These are phyloP conservation scores for Cyberlindnera xylosilytica DNA, from an alignment of 805 yeast species.

Conservation along the genomic window DNA sequence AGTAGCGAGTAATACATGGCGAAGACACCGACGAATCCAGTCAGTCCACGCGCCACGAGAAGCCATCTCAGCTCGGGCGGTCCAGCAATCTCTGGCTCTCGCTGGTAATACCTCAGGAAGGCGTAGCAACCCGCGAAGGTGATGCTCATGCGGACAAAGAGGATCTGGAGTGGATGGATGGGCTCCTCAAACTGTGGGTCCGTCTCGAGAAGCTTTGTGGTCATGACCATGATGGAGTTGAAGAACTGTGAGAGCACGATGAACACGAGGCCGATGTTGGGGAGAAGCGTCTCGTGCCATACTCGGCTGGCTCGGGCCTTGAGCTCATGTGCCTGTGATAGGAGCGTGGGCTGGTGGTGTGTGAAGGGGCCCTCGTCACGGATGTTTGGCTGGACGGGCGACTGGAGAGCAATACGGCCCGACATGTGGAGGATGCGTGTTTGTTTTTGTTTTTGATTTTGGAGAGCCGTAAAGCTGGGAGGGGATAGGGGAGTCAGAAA, in stretches of 20 bases:
- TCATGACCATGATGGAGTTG: conserved; percentile 72
- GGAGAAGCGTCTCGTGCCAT: conserved; percentile 9
- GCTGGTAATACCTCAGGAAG: conserved; percentile 51
- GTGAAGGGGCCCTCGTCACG: too few relatives aligned
- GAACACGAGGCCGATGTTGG: conserved; percentile 49
- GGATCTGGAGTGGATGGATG: conserved; percentile 74
- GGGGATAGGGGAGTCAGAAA: too few relatives aligned
- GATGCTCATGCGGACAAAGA: conserved; percentile 72
- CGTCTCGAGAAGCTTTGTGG: conserved; percentile 71
- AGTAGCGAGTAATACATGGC: conserved; percentile 72
- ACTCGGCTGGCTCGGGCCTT: too few relatives aligned
- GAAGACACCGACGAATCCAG: conserved; percentile 80
- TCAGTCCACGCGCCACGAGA: conserved; percentile 58
- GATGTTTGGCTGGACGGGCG: too few relatives aligned
- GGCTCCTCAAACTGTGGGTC: conserved; percentile 57
- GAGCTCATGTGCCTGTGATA: too few relatives aligned
- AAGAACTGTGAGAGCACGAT: conserved; percentile 64
- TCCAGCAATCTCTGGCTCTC: conserved; percentile 68
- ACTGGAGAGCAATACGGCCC: too few relatives aligned
- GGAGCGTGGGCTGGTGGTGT: too few relatives aligned
- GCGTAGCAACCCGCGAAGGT: conserved; percentile 58
- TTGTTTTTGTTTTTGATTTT: too few relatives aligned
- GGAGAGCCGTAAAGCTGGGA: too few relatives aligned
- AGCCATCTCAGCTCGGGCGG: conserved; percentile 53
- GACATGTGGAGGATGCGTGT: too few relatives aligned